Evolutionary conservation across 371 early-diverging fungal species (phyloP), one percentile per base, ranked within the genome.

Genomic region (Sanchytrium tribonematis): DNA sequence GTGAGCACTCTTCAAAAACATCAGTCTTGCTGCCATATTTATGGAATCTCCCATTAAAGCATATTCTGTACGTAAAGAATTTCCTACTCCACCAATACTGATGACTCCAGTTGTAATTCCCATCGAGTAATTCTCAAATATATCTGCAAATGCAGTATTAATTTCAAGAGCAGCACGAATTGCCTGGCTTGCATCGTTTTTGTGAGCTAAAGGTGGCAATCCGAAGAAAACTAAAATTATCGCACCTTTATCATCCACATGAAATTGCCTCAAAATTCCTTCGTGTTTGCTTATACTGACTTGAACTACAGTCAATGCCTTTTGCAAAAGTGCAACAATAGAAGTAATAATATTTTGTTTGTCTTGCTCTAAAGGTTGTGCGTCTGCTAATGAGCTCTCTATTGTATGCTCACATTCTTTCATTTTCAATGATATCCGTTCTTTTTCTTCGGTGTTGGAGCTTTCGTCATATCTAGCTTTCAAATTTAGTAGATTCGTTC

Each of bases 1-100:
- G 1, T 70, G 31, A 28, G 78, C 78, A n/a, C 71, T 73, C 0
- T 68, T 68, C 5, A 72, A 76, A 67, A 74, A 77, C 81, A 81
- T 81, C 12, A 81, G 68, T 5, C 81, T 71, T 1, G 81, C 81
- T 0, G 81, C 81, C 81, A 81, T 81, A 72, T 81, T 81, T 67
- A 81, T 81, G 1, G 79, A 76, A 68, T 81, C 81, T n/a, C 81
- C 81, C 80, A 81, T 81, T 81, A 81, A 75, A 5, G 81, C 81
- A 69, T 81, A 81, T 69, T 81, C 81, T 0, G 80, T 77, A 31
- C 81, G 69, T 17, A 74, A 67, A 1, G 68, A 30, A 30, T 74
- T 74, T 0, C 81, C 81, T 12, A 81, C 80, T 30, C 81, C 81
- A 1, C 81, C 81, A 70, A 77, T 76, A 0, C 78, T 75, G 0